Base-by-base conservation (phyloP, 2,329 filamentous ascomycete genomes). In the Cladosporium sp. region DNA sequence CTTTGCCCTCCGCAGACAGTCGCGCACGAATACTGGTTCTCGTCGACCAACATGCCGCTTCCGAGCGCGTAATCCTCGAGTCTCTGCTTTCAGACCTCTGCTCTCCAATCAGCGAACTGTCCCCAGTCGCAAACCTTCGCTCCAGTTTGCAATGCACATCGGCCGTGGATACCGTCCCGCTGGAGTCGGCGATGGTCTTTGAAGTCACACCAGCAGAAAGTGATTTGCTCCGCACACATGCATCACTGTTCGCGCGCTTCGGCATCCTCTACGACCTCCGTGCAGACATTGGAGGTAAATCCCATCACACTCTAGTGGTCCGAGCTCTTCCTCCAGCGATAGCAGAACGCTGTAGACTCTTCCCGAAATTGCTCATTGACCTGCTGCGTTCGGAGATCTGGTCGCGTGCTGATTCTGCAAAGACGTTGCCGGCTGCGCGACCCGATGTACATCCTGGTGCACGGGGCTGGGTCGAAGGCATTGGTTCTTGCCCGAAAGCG, bases 11-110 rank as follows among this genome's bases (percentile, higher is more conserved):
- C 49, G 55, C 50, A 12, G 55, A 69, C 65, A 74, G 58, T 29
- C 68, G 74, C 2, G 21, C 33, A 26, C 56, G 31, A 16, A 70
- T 88, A 1, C 79, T 98, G 5, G 83, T 96, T 0, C 81, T 97
- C 46, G 84, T 97, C 6, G 95, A 99, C 73, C 95, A 99, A 73
- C 95, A 99, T 75, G 95, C 95, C 0, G 95, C 93, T 3, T 94
- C 97, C 75, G 95, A 99, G 79, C 86, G 95, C 55, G 88, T 91
- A 68, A 88, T 89, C 1, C 85, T 98, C 1, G 95, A 99, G 74
- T 75, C 77, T 0, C 82, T 99, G 0, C 87, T 96, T 75, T 68
- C 74, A 28, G 82, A 86, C 2, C 78, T 91, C 35, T 87, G 83
- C 70, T 67, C 67, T 6, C 74, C 72, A 68, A 65, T 73, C 31